Evolutionary conservation across 371 early-diverging fungal genomes (phyloP).

Genomic region (Dichotomocladium elegans): DNA sequence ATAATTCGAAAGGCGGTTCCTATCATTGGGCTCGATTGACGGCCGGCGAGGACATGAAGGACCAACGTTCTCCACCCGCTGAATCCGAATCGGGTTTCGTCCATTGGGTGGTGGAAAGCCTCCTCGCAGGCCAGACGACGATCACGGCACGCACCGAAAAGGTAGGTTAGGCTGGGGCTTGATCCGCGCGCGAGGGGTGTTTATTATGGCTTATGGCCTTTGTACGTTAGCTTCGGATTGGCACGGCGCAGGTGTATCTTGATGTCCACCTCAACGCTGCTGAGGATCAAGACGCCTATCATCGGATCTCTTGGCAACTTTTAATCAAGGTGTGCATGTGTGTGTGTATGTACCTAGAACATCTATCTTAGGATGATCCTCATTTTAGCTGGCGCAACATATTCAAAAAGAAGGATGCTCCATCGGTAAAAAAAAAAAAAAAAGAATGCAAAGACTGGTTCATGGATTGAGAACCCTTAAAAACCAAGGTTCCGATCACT

Average conservation of each 20-base stretch:
- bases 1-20: not conserved
- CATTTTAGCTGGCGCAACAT: not conserved
- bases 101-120: not conserved
- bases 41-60: not conserved
- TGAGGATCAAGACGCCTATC: not conserved
- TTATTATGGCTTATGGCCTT: not conserved
- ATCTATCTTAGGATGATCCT: not conserved
- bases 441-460: not conserved
- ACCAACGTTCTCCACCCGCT: not conserved
- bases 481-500: not conserved
- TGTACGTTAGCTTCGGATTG: not conserved
- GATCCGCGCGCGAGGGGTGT: not conserved
- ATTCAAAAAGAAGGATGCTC: slow-evolving; percentile 6
- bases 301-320: not conserved
- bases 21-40: not conserved
- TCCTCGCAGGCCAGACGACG: not conserved
- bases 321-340: not conserved
- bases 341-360: not conserved
- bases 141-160: not conserved
- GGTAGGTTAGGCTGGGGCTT: not conserved
- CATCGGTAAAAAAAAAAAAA: not conserved
- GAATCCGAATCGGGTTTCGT: not conserved
- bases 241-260: not conserved
- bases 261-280: too few relatives aligned
- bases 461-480: not conserved